Evolutionary conservation across 148 eudicot species (phyloP).

Genomic region (Mesembryanthemum crystallinum): DNA sequence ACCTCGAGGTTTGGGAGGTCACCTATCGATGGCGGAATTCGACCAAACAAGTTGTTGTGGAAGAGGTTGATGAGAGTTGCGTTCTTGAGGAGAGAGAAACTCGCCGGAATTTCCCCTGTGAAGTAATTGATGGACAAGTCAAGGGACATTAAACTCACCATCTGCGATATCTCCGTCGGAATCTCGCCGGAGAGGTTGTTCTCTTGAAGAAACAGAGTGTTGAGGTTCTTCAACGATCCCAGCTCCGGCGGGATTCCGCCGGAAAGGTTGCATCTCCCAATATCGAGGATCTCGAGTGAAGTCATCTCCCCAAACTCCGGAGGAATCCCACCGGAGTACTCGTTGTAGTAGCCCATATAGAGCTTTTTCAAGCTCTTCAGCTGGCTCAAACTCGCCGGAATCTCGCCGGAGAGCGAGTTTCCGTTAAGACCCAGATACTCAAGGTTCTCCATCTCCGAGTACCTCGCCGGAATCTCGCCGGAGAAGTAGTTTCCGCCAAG

Average conservation of each 20-base stretch:
- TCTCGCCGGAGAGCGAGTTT: slow-evolving; percentile 33
- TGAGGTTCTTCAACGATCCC: slow-evolving; percentile 42
- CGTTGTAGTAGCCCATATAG: slow-evolving; percentile 10
- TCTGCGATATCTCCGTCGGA: slow-evolving; percentile 42
- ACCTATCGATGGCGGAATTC: slow-evolving; percentile 43
- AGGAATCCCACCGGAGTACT: slow-evolving; percentile 63
- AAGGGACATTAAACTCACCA: slow-evolving; percentile 40
- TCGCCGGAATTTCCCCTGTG: slow-evolving; percentile 49
- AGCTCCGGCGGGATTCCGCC: slow-evolving; percentile 53
- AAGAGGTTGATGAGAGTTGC: slow-evolving; percentile 47
- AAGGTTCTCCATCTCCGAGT: slow-evolving; percentile 35
- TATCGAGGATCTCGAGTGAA: slow-evolving; percentile 50
- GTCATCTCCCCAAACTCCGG: slow-evolving; percentile 48
- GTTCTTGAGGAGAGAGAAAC: slow-evolving; percentile 39
- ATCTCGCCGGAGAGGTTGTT: slow-evolving; percentile 48
- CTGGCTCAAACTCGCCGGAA: slow-evolving; percentile 27
- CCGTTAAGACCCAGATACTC: slow-evolving; percentile 45
- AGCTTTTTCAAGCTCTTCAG: slow-evolving; percentile 19
- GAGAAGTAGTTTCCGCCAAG: slow-evolving; percentile 76
- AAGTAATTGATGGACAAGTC: slow-evolving; percentile 46
- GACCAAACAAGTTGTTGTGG: slow-evolving; percentile 44
- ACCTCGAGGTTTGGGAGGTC: slow-evolving; percentile 48
- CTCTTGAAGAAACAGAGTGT: slow-evolving; percentile 52
- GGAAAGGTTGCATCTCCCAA: slow-evolving; percentile 45
- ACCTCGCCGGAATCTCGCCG: slow-evolving; percentile 64